These are phyloP conservation scores for Xylaria longipes DNA, from an alignment of 495 filamentous ascomycete genomes.

Conservation along the genomic window DNA sequence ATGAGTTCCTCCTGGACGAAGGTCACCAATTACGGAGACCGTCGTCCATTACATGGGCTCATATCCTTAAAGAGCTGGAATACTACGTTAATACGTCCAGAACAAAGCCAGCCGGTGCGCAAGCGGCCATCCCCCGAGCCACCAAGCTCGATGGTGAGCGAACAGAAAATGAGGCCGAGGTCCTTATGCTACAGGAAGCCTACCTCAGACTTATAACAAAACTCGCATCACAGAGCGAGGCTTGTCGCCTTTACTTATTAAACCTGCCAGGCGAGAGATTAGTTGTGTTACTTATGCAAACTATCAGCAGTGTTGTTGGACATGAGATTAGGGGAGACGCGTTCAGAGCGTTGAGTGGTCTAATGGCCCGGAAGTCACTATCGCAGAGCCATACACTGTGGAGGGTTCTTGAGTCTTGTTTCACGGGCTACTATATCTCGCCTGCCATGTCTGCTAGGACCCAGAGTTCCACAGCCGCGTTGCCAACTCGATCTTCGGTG, in stretches of 20 bases:
- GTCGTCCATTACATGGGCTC: slow-evolving; percentile 83
- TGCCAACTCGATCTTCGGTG: slow-evolving; percentile 46
- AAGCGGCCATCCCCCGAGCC: slow-evolving; percentile 61
- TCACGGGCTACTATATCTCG: slow-evolving; percentile 59
- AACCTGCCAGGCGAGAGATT: slow-evolving; percentile 67
- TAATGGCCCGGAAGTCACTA: slow-evolving; percentile 69
- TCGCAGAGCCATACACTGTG: slow-evolving; percentile 70
- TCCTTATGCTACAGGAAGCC: slow-evolving; percentile 88
- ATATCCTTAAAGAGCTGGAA: slow-evolving; percentile 88
- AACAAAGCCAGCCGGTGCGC: slow-evolving; percentile 64
- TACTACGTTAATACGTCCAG: slow-evolving; percentile 73
- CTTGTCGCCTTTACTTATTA: slow-evolving; percentile 72
- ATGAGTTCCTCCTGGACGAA: slow-evolving; percentile 90
- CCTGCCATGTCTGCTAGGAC: slow-evolving; percentile 36
- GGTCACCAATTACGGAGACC: slow-evolving; percentile 76
- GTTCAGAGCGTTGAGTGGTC: slow-evolving; percentile 70
- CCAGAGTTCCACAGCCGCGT: slow-evolving; percentile 23
- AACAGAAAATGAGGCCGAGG: slow-evolving; percentile 81
- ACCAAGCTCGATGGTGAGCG: slow-evolving; percentile 61
- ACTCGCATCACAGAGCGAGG: slow-evolving; percentile 69
- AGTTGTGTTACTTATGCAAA: slow-evolving; percentile 67
- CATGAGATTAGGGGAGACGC: slow-evolving; percentile 77
- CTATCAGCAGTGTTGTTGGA: slow-evolving; percentile 72
- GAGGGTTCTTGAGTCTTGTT: slow-evolving; percentile 73
- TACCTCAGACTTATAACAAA: slow-evolving; percentile 88